phyloP scores from a whole-genome alignment of 2,329 filamentous ascomycete genomes.

The Sodiomyces alkalinus region DNA sequence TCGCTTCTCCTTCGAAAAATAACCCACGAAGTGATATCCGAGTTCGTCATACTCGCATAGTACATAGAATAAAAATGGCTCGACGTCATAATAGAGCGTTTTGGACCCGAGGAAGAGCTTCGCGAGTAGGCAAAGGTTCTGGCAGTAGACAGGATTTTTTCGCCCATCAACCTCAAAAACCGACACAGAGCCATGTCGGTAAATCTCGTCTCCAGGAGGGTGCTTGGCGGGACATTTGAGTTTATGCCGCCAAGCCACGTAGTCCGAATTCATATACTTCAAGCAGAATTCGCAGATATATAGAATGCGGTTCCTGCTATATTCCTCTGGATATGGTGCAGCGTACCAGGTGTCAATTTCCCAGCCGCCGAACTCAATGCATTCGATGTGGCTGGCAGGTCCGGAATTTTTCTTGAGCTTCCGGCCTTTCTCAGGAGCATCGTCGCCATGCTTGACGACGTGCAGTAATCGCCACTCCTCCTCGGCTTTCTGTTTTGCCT shows the following conservation, averaged over 20 bases:
- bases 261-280: constrained; percentile 99
- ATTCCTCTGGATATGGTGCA: constrained; percentile 94
- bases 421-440: constrained; percentile 35
- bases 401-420: constrained; percentile 64
- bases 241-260: constrained; percentile 95
- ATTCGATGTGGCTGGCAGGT: constrained; percentile 91
- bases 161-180: constrained; percentile 97
- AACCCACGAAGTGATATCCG: constrained; percentile 95
- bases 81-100: constrained; percentile 94
- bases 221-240: constrained; percentile 93
- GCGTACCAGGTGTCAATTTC: constrained; percentile 99
- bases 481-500: constrained; percentile 80
- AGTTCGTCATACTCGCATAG: constrained; percentile 86
- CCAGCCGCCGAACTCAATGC: constrained; percentile 93
- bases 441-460: constrained; percentile 46
- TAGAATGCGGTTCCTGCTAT: constrained; percentile 89
- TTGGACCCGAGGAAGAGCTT: constrained; percentile 98
- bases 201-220: constrained; percentile 94
- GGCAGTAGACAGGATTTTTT: constrained; percentile 96
- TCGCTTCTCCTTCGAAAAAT: constrained; percentile 97
- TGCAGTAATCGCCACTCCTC: constrained; percentile 68
- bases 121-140: constrained; percentile 87
- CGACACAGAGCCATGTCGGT: constrained; percentile 76
- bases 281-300: constrained; percentile 99
- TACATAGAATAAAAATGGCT: constrained; percentile 94